Conservation (phyloP, 495 filamentous ascomycete species). For the Hypoxylon fragiforme region DNA sequence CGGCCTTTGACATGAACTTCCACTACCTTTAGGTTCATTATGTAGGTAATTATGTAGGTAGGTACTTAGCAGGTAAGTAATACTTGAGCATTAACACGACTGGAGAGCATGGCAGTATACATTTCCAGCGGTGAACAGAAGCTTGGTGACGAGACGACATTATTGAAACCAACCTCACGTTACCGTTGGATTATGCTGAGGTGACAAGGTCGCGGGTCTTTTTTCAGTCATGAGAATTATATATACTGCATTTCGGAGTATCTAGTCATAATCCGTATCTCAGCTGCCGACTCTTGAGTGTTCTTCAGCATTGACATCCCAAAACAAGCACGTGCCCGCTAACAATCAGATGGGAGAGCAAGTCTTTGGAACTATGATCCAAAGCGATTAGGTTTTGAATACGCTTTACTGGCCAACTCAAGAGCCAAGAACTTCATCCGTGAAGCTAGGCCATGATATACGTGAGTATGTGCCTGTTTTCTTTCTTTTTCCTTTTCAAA, state of each 20-base stretch:
- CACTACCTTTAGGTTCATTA: no score
- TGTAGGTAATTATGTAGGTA: no score
- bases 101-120: no score
- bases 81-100: not conserved
- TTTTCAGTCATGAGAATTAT: constrained; percentile 21
- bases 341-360: constrained; percentile 26
- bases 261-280: constrained; percentile 37
- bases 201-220: not conserved
- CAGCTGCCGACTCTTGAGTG: constrained; percentile 14
- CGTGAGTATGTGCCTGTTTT: constrained; percentile 28
- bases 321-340: constrained; percentile 33
- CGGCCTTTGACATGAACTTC: no score
- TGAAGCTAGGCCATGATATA: constrained; percentile 35
- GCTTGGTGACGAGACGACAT: no score
- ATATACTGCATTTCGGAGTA: constrained; percentile 37
- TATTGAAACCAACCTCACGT: no score
- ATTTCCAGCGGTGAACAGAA: no score
- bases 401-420: constrained; percentile 24
- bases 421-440: constrained; percentile 36
- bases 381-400: constrained; percentile 13
- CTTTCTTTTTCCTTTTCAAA: no score
- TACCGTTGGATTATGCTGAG: not conserved
- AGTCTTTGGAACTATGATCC: constrained; percentile 21
- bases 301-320: constrained; percentile 26
- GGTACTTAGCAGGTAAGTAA: not conserved